These are phyloP conservation scores for Alternaria triticimaculans DNA, from an alignment of 2,329 filamentous ascomycete genomes.

Conservation along the genomic window DNA sequence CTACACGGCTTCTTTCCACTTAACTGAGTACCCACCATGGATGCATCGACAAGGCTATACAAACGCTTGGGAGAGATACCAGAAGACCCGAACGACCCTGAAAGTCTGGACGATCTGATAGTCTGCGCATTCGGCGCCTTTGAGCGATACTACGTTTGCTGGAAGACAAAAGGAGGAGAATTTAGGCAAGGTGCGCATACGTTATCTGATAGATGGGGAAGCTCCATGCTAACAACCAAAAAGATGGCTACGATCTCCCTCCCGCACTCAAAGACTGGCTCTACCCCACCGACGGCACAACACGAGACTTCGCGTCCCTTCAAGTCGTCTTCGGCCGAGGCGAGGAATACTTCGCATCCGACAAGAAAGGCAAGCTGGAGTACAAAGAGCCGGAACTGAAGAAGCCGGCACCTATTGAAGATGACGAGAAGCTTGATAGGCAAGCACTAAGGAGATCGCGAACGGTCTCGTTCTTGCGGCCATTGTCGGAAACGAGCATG, in stretches of 20 bases:
- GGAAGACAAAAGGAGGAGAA: slow-evolving; percentile 45
- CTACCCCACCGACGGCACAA: slow-evolving; percentile 38
- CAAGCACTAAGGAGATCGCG: slow-evolving; percentile 32
- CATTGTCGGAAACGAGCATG: slow-evolving; percentile 28
- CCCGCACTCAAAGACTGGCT: slow-evolving; percentile 43
- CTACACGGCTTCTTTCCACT: neutral
- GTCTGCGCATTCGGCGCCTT: slow-evolving; percentile 51
- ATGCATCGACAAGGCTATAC: slow-evolving; percentile 40
- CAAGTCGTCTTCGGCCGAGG: slow-evolving; percentile 50
- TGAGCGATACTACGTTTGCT: slow-evolving; percentile 50
- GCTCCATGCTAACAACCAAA: neutral
- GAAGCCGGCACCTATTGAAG: slow-evolving; percentile 12
- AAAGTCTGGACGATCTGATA: slow-evolving; percentile 47
- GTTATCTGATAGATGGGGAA: no score
- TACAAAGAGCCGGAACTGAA: slow-evolving; percentile 42
- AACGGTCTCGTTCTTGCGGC: slow-evolving; percentile 40
- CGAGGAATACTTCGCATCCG: slow-evolving; percentile 51
- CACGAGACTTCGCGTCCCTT: slow-evolving; percentile 42
- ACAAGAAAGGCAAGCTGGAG: slow-evolving; percentile 47
- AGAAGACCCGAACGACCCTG: slow-evolving; percentile 36
- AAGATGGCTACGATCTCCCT: slow-evolving; percentile 48
- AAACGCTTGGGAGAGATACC: slow-evolving; percentile 42
- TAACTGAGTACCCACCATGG: slow-evolving; percentile 24
- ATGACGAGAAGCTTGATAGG: slow-evolving; percentile 29
- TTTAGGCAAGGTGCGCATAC: slow-evolving; percentile 44